These are phyloP conservation scores for Microbotryum lychnidis-dioicae DNA, from an alignment of 1,284 basidiomycete species.

Conservation along the genomic window DNA sequence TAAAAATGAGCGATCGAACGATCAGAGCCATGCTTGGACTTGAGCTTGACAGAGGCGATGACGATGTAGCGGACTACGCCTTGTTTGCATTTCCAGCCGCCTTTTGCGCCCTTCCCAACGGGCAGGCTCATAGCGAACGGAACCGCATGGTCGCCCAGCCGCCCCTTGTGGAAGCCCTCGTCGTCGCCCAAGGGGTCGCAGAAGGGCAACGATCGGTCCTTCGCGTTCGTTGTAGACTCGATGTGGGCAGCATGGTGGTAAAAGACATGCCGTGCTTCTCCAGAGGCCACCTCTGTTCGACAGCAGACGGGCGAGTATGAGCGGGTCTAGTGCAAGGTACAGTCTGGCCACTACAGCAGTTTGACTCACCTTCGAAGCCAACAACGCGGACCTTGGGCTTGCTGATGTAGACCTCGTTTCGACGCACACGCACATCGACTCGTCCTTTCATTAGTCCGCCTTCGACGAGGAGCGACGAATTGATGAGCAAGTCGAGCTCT, in stretches of 20 bases:
- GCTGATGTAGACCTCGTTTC: constrained; percentile 56
- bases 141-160: constrained; percentile 56
- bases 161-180: constrained; percentile 58
- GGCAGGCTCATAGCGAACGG: constrained; percentile 75
- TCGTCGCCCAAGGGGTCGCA: constrained; percentile 50
- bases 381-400: constrained; percentile 75
- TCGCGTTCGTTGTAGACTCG: constrained; percentile 37
- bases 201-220: constrained; percentile 44
- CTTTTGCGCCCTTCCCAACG: constrained; percentile 62
- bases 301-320: not conserved
- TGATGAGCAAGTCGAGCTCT: constrained; percentile 71
- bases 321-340: not conserved
- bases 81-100: constrained; percentile 53
- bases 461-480: constrained; percentile 70
- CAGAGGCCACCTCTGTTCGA: constrained; percentile 48
- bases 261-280: constrained; percentile 67
- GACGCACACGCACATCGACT: constrained; percentile 62
- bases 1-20: constrained; percentile 88
- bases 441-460: constrained; percentile 67
- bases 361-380: constrained; percentile 65
- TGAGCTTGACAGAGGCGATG: constrained; percentile 76
- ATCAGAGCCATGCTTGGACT: constrained; percentile 54
- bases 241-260: constrained; percentile 57
- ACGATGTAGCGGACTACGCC: constrained; percentile 73
- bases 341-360: too few species aligned